These are phyloP conservation scores for Nidula niveotomentosa DNA, from an alignment of 1,284 basidiomycete genomes.

Conservation along the genomic window DNA sequence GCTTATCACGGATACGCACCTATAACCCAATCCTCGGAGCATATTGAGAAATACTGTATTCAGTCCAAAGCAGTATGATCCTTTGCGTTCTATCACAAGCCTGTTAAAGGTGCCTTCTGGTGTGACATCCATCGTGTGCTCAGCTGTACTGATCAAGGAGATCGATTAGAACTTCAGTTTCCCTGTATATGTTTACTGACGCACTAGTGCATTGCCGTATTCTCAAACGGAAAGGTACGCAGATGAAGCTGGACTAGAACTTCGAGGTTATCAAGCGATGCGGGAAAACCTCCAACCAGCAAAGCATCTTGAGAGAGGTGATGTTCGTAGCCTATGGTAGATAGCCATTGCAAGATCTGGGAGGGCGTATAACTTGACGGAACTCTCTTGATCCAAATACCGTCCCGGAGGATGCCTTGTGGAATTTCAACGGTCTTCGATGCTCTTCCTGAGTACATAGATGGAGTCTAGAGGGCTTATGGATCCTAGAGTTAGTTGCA, in stretches of 20 bases:
- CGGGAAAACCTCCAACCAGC: slow-evolving; percentile 14
- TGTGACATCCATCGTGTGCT: slow-evolving; percentile 29
- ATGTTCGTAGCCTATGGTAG: slow-evolving; percentile 14
- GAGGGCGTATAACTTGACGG: slow-evolving; percentile 18
- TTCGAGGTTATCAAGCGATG: slow-evolving; percentile 24
- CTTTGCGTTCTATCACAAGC: slow-evolving; percentile 23
- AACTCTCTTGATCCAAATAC: slow-evolving; percentile 20
- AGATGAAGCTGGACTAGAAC: slow-evolving; percentile 23
- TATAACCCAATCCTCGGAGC: slow-evolving; percentile 34
- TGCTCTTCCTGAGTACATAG: too few species aligned
- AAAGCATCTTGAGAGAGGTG: slow-evolving; percentile 8
- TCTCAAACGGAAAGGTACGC: slow-evolving; percentile 32
- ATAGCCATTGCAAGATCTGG: slow-evolving; percentile 21
- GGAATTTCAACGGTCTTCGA: too few species aligned
- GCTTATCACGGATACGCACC: slow-evolving; percentile 15
- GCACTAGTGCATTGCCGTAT: slow-evolving; percentile 37
- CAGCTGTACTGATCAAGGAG: slow-evolving; percentile 18
- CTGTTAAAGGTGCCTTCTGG: slow-evolving; percentile 25
- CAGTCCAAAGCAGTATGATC: slow-evolving; percentile 37
- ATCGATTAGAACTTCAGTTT: background rate
- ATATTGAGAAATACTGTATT: slow-evolving; percentile 33
- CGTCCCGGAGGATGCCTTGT: slow-evolving; percentile 17
- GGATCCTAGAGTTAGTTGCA: too few species aligned
- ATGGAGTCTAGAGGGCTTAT: too few species aligned
- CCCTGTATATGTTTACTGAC: slow-evolving; percentile 6